Conservation (phyloP, 2,329 filamentous ascomycete species). For the Aspergillus sp. region DNA sequence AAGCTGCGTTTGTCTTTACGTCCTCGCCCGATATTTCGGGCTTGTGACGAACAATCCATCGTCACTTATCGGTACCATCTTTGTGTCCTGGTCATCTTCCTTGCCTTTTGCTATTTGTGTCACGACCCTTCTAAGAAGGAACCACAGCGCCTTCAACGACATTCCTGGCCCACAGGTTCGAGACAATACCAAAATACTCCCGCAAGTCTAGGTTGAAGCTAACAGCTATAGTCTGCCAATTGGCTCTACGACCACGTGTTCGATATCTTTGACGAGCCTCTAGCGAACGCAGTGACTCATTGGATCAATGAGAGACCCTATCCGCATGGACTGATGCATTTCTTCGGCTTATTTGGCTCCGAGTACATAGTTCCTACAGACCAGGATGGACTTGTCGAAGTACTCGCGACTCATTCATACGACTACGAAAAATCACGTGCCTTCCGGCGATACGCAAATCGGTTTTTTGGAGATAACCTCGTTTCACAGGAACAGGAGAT, state of each 20-base stretch:
- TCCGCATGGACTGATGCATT: slow-evolving; percentile 5
- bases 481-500: slow-evolving; percentile 3
- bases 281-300: background rate
- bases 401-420: background rate
- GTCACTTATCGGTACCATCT: too few relatives aligned
- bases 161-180: slow-evolving; percentile 4
- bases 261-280: slow-evolving; percentile 1
- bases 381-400: background rate
- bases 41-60: too few relatives aligned
- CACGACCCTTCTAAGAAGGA: background rate
- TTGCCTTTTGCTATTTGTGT: too few relatives aligned
- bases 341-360: slow-evolving; percentile 2
- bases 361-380: slow-evolving; percentile 3
- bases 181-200: too few relatives aligned
- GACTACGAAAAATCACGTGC: slow-evolving; percentile 1
- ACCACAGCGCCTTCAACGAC: background rate
- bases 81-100: too few relatives aligned
- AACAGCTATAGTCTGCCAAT: background rate
- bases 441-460: background rate
- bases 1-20: too few relatives aligned
- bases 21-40: too few relatives aligned
- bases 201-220: background rate
- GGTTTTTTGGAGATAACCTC: slow-evolving; percentile 3
- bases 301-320: slow-evolving; percentile 5
- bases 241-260: slow-evolving; percentile 7